Evolutionary conservation across 257 asterid genomes (phyloP).

Genomic region (Solanum pimpinellifolium): DNA sequence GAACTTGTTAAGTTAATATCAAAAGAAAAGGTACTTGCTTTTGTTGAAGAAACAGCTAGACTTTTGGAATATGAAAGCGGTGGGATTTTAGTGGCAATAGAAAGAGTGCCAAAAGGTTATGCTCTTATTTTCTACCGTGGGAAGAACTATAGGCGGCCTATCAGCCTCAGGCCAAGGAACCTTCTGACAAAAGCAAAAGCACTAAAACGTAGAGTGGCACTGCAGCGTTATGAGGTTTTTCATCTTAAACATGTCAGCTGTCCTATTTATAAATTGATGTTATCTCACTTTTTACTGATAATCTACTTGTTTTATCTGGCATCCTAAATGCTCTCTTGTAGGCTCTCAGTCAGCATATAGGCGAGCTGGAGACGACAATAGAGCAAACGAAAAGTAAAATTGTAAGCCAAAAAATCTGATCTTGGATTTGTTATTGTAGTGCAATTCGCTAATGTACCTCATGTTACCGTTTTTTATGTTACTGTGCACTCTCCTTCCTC

Average conservation of each 20-base stretch:
- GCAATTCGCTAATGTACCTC: background rate
- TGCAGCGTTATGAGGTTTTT: constrained; percentile 88
- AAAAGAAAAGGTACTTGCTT: constrained; percentile 68
- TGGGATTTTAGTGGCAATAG: constrained; percentile 79
- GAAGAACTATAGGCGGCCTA: constrained; percentile 81
- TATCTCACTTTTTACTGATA: background rate
- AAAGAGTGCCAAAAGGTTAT: constrained; percentile 83
- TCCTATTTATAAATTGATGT: background rate
- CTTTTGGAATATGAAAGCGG: constrained; percentile 97
- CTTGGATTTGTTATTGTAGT: background rate
- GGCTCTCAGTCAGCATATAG: constrained; percentile 96
- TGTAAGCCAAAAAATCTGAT: constrained; percentile 35
- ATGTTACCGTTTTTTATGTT: background rate
- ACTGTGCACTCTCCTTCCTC: background rate
- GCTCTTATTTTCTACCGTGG: constrained; percentile 85
- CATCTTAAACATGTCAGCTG: constrained; percentile 9
- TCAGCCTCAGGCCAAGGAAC: constrained; percentile 85
- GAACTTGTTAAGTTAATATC: constrained; percentile 93
- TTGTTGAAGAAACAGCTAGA: constrained; percentile 89
- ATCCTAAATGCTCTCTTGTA: constrained; percentile 15
- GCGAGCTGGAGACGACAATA: constrained; percentile 67
- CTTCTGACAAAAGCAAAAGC: constrained; percentile 98
- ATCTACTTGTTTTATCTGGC: constrained; percentile 1
- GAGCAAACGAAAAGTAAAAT: constrained; percentile 63
- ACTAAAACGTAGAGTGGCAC: constrained; percentile 88